Evolutionary conservation across 805 yeast genomes (phyloP).

Genomic region (Candida coquimbonensis): DNA sequence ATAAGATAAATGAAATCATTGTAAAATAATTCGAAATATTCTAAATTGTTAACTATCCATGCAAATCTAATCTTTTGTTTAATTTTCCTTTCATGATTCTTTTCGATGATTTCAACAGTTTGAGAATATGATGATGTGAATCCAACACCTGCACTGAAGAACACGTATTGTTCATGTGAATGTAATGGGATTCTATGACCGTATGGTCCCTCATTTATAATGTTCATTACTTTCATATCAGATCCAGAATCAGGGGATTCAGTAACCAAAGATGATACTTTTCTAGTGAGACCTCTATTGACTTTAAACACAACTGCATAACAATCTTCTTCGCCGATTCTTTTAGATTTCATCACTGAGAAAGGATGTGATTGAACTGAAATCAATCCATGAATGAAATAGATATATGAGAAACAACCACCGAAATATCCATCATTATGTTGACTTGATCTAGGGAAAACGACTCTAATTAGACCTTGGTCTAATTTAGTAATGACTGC

Average conservation of each 20-base stretch:
- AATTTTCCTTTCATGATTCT: conserved; percentile 2
- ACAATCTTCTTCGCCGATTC: conserved; percentile 23
- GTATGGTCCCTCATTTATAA: conserved; percentile 57
- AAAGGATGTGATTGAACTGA: conserved; percentile 67
- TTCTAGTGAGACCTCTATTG: conserved; percentile 50
- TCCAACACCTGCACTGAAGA: conserved; percentile 47
- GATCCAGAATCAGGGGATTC: conserved; percentile 22
- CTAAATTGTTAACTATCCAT: conserved; percentile 57
- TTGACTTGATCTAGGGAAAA: conserved; percentile 34
- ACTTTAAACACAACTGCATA: conserved; percentile 39
- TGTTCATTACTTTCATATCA: conserved; percentile 26
- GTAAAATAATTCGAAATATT: conserved; percentile 41
- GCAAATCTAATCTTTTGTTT: conserved; percentile 36
- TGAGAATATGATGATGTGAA: conserved; percentile 44
- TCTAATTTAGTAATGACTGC: conserved; percentile 31
- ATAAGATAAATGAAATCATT: conserved; percentile 35
- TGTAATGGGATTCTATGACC: conserved; percentile 38
- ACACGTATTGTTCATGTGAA: conserved; percentile 31
- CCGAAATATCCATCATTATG: conserved; percentile 38
- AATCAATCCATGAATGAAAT: conserved; percentile 37
- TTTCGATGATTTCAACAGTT: conserved; percentile 23
- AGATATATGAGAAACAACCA: conserved; percentile 49
- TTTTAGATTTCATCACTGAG: conserved; percentile 41
- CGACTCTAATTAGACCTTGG: conserved; percentile 34
- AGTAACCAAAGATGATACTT: conserved; percentile 28